A percentile compares a stretch with the other conserved stretches of the same genome.
phyloP scores from a whole-genome alignment of 2,329 filamentous ascomycete genomes.

The Tolypocladium album region DNA sequence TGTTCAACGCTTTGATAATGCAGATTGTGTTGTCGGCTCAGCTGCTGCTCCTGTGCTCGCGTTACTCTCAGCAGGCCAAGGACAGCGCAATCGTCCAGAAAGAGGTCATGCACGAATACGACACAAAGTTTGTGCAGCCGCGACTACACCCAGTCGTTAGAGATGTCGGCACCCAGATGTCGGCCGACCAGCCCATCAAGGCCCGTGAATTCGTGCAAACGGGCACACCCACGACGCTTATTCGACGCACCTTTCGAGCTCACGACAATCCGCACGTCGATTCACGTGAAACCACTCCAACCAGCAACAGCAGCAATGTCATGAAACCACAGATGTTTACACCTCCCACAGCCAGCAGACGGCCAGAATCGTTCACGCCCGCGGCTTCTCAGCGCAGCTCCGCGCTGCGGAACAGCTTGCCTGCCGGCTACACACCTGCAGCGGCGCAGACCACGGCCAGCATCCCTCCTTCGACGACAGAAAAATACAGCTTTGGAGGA shows the following conservation, averaged over 20 bases:
- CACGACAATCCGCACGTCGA: constrained; percentile 75
- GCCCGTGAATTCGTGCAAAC: constrained; percentile 32
- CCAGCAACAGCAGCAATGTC: constrained; percentile 18
- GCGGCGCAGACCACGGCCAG: constrained; percentile 12
- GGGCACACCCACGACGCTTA: constrained; percentile 46
- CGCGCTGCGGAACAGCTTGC: constrained; percentile 22
- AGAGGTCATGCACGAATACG: constrained; percentile 90
- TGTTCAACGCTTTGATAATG: constrained; percentile 72
- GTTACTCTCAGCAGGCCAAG: constrained; percentile 75
- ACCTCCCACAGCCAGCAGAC: constrained; percentile 21
- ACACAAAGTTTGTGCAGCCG: constrained; percentile 90
- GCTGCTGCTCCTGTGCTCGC: constrained; percentile 60
- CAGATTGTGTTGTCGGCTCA: constrained; percentile 66
- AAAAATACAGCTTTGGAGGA: constrained; percentile 44
- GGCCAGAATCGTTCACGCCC: constrained; percentile 23
- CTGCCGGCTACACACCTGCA: constrained; percentile 17
- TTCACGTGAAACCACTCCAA: constrained; percentile 39
- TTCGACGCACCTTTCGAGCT: constrained; percentile 69
- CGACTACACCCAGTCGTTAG: constrained; percentile 69
- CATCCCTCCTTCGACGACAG: constrained; percentile 10
- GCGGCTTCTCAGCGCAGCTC: constrained; percentile 16
- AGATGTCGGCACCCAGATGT: constrained; percentile 72
- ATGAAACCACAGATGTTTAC: constrained; percentile 33
- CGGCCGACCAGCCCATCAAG: constrained; percentile 31
- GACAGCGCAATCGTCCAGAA: constrained; percentile 78